Evolutionary conservation across 129 eudicot genomes (phyloP), one percentile per base, ranked within the genome.

Genomic region (Silybum marianum): DNA sequence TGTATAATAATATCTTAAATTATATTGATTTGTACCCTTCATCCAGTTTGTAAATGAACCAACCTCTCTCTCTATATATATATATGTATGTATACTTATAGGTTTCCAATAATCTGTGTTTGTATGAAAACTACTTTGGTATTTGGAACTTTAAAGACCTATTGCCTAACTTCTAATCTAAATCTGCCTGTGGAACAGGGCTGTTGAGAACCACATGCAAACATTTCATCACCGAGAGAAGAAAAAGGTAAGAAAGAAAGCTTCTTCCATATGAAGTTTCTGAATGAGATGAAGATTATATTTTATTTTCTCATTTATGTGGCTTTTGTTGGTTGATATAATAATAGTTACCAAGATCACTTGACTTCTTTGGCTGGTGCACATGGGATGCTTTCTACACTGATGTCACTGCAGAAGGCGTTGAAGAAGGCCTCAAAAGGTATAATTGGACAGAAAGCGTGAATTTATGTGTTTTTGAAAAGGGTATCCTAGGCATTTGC

Each of bases 341-440:
- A 39, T 32, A 90, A 78, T 77, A 95, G 99, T 81, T 95, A 80
- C 97, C 99, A 22, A 79, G 88, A 34, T 78, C 88, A 74, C 82
- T 92, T 10, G 97, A 95, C 75, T 90, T 94, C 94, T 95, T 95
- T 81, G 99, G 99, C 21, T 95, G 99, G 99, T 95, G 99, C 87
- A 95, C 99, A 4, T 92, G 97, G 97, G 99, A 95, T 85, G 99
- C 99, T 83, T 95, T 95, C 80, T 95, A 95, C 89, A 95, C 99
- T 4, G 95, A 95, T 78, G 99, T 95, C 84, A 92, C 97, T 2
- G 97, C 97, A n/a, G 94, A 92, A 76, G 97, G 97, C 22, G 95
- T 92, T 66, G 90, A 95, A 69, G 89, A 95, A 80, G 99, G 99
- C 68, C 93, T 95, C 48, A 88, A 86, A 82, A 95, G 97, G 98